A percentile compares a stretch with the other conserved stretches of the same genome.
Evolutionary conservation across 1,284 basidiomycete genomes (phyloP).

Genomic region (Naganishia albida): DNA sequence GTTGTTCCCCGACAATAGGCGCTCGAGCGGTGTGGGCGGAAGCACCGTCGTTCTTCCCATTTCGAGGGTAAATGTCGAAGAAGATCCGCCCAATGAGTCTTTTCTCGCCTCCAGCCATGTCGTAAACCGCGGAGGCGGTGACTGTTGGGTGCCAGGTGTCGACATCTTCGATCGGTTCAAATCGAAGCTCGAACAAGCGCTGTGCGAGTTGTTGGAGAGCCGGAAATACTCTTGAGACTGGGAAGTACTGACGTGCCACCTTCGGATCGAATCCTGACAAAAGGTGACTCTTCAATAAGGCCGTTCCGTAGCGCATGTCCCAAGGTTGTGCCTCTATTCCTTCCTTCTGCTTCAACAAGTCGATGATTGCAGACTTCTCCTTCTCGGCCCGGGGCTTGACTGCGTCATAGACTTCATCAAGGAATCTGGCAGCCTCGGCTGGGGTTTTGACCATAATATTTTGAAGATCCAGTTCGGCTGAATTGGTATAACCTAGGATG

Average conservation of each 20-base stretch:
- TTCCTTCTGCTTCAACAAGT: slow-evolving; percentile 4
- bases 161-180: neutral
- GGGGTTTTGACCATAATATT: neutral
- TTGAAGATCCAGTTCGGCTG: slow-evolving; percentile 1
- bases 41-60: slow-evolving; percentile 78
- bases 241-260: neutral
- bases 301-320: neutral
- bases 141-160: slow-evolving; percentile 12
- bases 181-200: slow-evolving; percentile 7
- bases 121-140: slow-evolving; percentile 1
- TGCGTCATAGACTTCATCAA: slow-evolving; percentile 4
- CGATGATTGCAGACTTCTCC: neutral
- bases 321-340: neutral
- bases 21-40: slow-evolving; percentile 75
- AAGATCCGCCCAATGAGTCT: slow-evolving; percentile 68
- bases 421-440: neutral
- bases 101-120: neutral
- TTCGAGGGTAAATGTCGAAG: slow-evolving; percentile 84
- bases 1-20: slow-evolving; percentile 60
- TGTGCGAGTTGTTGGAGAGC: slow-evolving; percentile 5
- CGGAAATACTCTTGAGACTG: neutral
- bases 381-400: slow-evolving; percentile 4
- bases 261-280: slow-evolving; percentile 5
- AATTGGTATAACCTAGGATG: neutral
- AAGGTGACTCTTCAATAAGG: slow-evolving; percentile 1